A percentile compares a stretch with the other conserved stretches of the same genome.
Conservation (phyloP, 352 stramenopile species). For the Elongisporangium undulatum region DNA sequence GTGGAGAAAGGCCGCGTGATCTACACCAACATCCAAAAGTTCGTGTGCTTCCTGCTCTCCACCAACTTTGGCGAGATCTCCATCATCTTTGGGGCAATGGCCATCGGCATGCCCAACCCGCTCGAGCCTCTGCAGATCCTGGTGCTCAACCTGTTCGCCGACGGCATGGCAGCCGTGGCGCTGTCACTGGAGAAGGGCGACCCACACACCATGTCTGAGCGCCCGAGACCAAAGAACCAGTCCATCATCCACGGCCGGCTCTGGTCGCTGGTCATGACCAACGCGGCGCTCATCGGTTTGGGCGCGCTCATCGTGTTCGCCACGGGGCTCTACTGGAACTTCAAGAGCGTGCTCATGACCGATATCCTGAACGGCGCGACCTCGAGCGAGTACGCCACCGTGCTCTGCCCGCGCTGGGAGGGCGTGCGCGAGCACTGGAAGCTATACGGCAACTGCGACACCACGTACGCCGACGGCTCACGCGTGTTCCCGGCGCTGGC, state of each 20-base stretch:
- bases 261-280: conserved; percentile 23
- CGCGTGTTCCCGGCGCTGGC: conserved; percentile 10
- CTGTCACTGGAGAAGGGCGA: conserved; percentile 30
- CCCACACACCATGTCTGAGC: conserved; percentile 16
- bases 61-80: conserved; percentile 91
- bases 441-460: conserved; percentile 21
- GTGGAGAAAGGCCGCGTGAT: conserved; percentile 92
- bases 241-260: conserved; percentile 30
- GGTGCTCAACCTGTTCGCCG: conserved; percentile 95
- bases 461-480: conserved; percentile 15
- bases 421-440: conserved; percentile 17
- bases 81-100: conserved; percentile 41
- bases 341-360: conserved; percentile 20
- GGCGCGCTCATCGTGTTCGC: conserved; percentile 23
- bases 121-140: conserved; percentile 94
- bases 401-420: conserved; percentile 20
- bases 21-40: conserved; percentile 94
- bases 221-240: conserved; percentile 18
- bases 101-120: conserved; percentile 45
- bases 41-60: conserved; percentile 93
- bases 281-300: conserved; percentile 21
- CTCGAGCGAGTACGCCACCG: conserved; percentile 16
- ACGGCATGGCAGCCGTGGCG: conserved; percentile 46
- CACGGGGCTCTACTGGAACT: conserved; percentile 30
- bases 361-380: conserved; percentile 19